phyloP scores from a whole-genome alignment of 208 protist genomes.

The Cochliopodium minus region DNA sequence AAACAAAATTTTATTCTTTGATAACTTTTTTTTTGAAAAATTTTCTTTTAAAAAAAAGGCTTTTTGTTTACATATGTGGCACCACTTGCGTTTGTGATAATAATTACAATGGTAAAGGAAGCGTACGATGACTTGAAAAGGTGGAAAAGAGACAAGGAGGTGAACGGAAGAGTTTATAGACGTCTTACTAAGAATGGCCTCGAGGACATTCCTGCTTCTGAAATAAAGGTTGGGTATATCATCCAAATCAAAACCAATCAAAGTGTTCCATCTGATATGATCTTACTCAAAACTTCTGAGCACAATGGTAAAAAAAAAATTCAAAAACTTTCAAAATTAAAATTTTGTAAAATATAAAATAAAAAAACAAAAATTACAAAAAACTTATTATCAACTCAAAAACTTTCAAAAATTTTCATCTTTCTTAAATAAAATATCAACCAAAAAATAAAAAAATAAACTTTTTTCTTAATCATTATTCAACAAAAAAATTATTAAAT shows the following conservation, averaged over 20 bases:
- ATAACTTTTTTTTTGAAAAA: no score
- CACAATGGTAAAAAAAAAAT: no score
- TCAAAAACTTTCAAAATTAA: no score
- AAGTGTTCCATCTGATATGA: slow-evolving; percentile 80
- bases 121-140: slow-evolving; percentile 77
- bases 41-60: slow-evolving; percentile 44
- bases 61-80: slow-evolving; percentile 84
- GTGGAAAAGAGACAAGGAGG: slow-evolving; percentile 53
- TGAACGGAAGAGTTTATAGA: slow-evolving; percentile 51
- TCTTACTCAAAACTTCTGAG: slow-evolving; percentile 84
- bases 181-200: slow-evolving; percentile 25
- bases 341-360: no score
- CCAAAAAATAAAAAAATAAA: no score
- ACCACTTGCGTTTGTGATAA: slow-evolving; percentile 67
- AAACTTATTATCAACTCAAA: no score
- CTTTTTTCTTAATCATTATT: no score
- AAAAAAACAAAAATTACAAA: no score
- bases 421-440: no score
- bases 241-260: slow-evolving; percentile 68
- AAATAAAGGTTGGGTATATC: slow-evolving; percentile 80
- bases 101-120: slow-evolving; percentile 69
- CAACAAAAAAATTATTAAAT: no score
- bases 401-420: no score
- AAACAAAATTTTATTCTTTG: no score
- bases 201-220: slow-evolving; percentile 32